Evolutionary conservation across 306 rosid genomes (phyloP), one percentile per base, ranked within the genome.

Genomic region (Glycine tomentella): DNA sequence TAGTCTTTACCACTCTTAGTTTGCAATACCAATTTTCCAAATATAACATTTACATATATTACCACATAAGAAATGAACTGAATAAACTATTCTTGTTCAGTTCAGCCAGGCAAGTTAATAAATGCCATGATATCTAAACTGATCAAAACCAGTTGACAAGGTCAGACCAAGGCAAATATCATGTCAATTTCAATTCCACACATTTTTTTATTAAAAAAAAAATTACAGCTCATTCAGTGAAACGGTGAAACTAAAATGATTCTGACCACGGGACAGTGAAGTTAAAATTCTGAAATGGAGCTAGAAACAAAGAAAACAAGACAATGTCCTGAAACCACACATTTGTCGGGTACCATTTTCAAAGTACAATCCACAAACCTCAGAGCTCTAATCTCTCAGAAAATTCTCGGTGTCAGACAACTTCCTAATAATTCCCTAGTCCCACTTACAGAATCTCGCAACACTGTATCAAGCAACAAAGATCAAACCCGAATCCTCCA

Each of bases 361-460:
- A 46, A 13, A 13, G 48, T 63, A 63, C 48, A 63, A 36, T 5
- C 48, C 38, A 64, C 70, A 79, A 75, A 65, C 52, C 68, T 45
- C 73, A 77, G 15, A 73, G 45, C 77, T n/a, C n/a, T n/a, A 55
- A 77, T 61, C 33, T 42, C 13, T 51, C 62, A 61, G 50, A n/a
- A 64, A 55, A 61, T 1, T 25, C 63, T 13, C 4, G 8, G 2
- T 69, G 68, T 55, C 68, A 59, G 69, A 73, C 20, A 81, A 80
- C 25, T 67, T 80, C 36, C n/a, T 61, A 66, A 76, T 53, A 57
- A 52, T 62, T 57, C 62, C 81, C 34, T 20, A 68, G 38, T 46
- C 57, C 66, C 70, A 64, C 49, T 7, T 64, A 36, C 40, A 33
- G 44, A 63, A 59, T 59, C 66, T 62, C 9, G 4, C 45, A 62